Evolutionary conservation across 345 rosid genomes (phyloP).

Genomic region (Eucalyptus leucophloia): DNA sequence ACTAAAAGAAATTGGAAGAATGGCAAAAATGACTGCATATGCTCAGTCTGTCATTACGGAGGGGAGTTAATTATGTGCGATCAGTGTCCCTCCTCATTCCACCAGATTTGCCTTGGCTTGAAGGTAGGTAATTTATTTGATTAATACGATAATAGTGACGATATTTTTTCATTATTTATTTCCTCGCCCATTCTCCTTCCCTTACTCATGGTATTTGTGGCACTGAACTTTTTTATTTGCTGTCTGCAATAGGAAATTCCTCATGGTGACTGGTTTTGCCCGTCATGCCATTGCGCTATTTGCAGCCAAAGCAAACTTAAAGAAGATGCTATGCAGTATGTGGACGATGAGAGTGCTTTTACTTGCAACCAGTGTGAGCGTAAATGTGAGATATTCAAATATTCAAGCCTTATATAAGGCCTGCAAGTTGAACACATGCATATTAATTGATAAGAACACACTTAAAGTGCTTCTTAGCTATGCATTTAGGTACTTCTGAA

Average conservation of each 20-base stretch:
- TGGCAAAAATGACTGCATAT: constrained; percentile 41
- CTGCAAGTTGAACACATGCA: background rate
- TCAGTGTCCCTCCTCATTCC: constrained; percentile 75
- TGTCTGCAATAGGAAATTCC: constrained; percentile 21
- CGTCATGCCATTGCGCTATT: constrained; percentile 53
- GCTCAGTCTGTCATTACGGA: constrained; percentile 74
- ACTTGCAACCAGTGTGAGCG: constrained; percentile 49
- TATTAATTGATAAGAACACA: background rate
- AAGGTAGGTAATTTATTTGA: constrained; percentile 15
- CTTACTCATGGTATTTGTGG: background rate
- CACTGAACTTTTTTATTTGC: background rate
- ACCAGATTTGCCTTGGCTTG: constrained; percentile 53
- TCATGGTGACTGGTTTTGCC: constrained; percentile 69
- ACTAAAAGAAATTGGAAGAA: constrained; percentile 10
- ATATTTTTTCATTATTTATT: background rate
- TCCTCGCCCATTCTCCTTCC: background rate
- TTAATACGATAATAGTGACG: background rate
- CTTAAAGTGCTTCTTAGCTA: background rate
- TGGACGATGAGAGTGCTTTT: background rate
- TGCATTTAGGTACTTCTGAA: background rate
- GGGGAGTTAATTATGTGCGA: constrained; percentile 70
- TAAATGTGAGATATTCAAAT: constrained; percentile 12
- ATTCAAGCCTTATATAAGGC: background rate
- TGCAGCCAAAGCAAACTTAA: constrained; percentile 22
- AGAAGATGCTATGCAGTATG: background rate